Conservation (phyloP, 306 rosid genomes). For the Cajanus cajan region DNA sequence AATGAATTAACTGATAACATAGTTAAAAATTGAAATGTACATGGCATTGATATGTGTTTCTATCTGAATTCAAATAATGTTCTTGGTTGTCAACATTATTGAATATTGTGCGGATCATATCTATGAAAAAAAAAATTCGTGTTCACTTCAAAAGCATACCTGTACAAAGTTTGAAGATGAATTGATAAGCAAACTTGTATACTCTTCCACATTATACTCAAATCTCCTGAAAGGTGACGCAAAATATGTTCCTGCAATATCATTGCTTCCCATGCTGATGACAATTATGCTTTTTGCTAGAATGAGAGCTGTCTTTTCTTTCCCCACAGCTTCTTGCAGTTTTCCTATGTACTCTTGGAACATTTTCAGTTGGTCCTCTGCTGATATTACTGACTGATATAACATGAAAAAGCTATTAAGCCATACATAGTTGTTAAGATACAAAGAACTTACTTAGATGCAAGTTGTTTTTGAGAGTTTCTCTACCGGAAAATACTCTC, state of each 20-base stretch:
- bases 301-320: slow-evolving; percentile 18
- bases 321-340: slow-evolving; percentile 24
- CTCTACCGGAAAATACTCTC: too few relatives aligned
- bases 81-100: neutral
- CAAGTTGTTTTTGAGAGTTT: too few relatives aligned
- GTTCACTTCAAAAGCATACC: slow-evolving; percentile 8
- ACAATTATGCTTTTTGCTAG: neutral
- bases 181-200: slow-evolving; percentile 8
- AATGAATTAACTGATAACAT: neutral
- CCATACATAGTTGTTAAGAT: neutral
- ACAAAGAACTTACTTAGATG: too few relatives aligned
- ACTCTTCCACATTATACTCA: slow-evolving; percentile 11
- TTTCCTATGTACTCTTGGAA: slow-evolving; percentile 30
- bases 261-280: slow-evolving; percentile 37
- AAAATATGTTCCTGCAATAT: slow-evolving; percentile 27
- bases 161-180: slow-evolving; percentile 7
- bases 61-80: slow-evolving; percentile 1
- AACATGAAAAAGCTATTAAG: neutral
- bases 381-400: slow-evolving; percentile 28
- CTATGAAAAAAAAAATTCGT: neutral
- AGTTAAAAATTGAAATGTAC: neutral
- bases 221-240: neutral
- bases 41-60: neutral
- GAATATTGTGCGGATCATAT: too few relatives aligned
- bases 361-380: slow-evolving; percentile 32